Base-by-base conservation (phyloP, 495 filamentous ascomycete species). In the Lindgomyces ingoldianus region DNA sequence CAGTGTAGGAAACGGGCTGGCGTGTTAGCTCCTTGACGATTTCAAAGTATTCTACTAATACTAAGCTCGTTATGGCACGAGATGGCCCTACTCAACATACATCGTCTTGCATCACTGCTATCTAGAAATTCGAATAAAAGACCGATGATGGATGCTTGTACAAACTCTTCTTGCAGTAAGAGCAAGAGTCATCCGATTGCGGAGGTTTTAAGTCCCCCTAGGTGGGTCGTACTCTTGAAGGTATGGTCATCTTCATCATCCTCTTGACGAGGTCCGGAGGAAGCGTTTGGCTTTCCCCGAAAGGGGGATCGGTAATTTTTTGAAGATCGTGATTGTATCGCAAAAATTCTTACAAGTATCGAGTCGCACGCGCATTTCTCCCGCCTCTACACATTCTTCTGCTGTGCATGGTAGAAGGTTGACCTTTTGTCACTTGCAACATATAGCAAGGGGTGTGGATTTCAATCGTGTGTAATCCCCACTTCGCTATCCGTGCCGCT, bases 381-480 rank as follows among this genome's bases (percentile, higher is more conserved):
- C n/a, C n/a, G n/a, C n/a, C n/a, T n/a, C n/a, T n/a, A n/a, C n/a
- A n/a, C n/a, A n/a, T n/a, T n/a, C n/a, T n/a, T n/a, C n/a, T n/a
- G n/a, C n/a, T n/a, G n/a, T n/a, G n/a, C n/a, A n/a, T n/a, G n/a
- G n/a, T n/a, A n/a, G n/a, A n/a, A n/a, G n/a, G n/a, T n/a, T n/a
- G n/a, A n/a, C n/a, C n/a, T n/a, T n/a, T n/a, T n/a, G n/a, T n/a
- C n/a, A n/a, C n/a, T n/a, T n/a, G n/a, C n/a, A n/a, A n/a, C n/a
- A n/a, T n/a, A n/a, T n/a, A n/a, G n/a, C n/a, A 4, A 29, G 25
- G 51, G 10, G 25, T 26, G n/a, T 29, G 3, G 51, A 22, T 19
- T 55, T 55, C 51, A n/a, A 12, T 33, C 51, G 25, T 26, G 51
- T 26, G 51, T 55, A 55, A 55, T 55, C 51, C 25, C 51, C 30